phyloP scores from a whole-genome alignment of 768 basidiomycete genomes.

The Rhodosporidiobolus odoratus region DNA sequence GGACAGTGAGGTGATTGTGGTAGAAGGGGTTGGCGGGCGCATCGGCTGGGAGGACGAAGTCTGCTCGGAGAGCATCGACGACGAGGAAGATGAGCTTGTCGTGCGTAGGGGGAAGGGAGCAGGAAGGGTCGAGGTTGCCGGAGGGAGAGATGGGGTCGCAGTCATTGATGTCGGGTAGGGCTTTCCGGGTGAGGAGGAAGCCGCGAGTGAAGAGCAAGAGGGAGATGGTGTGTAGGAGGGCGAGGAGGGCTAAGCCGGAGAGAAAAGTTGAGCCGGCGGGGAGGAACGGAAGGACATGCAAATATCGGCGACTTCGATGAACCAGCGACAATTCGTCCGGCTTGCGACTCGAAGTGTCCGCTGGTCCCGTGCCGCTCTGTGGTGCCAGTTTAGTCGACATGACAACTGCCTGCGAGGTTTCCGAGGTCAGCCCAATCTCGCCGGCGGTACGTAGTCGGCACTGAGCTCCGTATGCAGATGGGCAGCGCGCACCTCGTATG shows the following conservation, averaged over 20 bases:
- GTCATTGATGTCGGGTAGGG: slow-evolving; percentile 56
- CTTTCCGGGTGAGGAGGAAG: slow-evolving; percentile 75
- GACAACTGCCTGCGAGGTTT: not conserved
- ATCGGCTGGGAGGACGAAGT: slow-evolving; percentile 70
- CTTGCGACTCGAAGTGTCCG: not conserved
- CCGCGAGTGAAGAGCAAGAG: slow-evolving; percentile 87
- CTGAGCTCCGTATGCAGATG: no score
- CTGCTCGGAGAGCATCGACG: slow-evolving; percentile 88
- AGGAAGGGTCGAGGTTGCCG: slow-evolving; percentile 43
- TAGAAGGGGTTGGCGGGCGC: slow-evolving; percentile 56
- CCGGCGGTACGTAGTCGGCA: no score
- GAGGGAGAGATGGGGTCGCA: slow-evolving; percentile 52
- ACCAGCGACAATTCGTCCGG: not conserved
- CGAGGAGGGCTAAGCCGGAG: slow-evolving; percentile 27
- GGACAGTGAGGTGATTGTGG: slow-evolving; percentile 76
- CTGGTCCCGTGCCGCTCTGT: not conserved
- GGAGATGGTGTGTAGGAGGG: slow-evolving; percentile 61
- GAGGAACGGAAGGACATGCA: slow-evolving; percentile 27
- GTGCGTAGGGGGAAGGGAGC: slow-evolving; percentile 62
- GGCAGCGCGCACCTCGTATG: no score
- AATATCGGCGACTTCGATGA: not conserved
- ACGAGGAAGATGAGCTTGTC: slow-evolving; percentile 74
- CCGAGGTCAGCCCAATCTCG: no score
- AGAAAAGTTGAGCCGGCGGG: slow-evolving; percentile 15
- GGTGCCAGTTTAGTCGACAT: not conserved